Conservation (phyloP, 352 stramenopile genomes). For the Globisporangium orthogonon region DNA sequence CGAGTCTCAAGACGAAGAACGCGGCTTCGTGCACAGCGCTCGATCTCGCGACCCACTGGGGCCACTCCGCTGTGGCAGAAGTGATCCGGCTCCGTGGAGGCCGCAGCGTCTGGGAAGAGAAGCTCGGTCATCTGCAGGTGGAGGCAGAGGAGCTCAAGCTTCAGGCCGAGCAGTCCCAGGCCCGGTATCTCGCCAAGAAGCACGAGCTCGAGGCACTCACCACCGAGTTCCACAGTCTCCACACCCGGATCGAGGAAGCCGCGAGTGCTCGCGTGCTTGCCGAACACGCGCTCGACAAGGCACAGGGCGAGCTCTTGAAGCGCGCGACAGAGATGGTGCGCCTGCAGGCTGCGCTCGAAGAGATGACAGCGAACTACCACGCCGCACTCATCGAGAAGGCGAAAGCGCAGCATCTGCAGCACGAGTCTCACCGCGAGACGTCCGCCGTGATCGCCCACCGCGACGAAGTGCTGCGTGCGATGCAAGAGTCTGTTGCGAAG, state of each 20-base stretch:
- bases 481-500: conserved; percentile 39
- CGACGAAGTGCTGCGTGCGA: conserved; percentile 36
- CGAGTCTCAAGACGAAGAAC: conserved; percentile 71
- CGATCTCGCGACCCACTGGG: conserved; percentile 70
- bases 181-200: conserved; percentile 21
- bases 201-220: conserved; percentile 15
- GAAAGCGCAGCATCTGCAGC: conserved; percentile 20
- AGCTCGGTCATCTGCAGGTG: conserved; percentile 57
- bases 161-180: conserved; percentile 21
- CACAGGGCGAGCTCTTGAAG: conserved; percentile 1
- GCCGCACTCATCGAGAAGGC: conserved; percentile 22
- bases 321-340: conserved; percentile 9
- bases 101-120: conserved; percentile 70
- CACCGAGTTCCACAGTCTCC: conserved; percentile 27
- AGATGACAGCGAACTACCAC: conserved; percentile 18
- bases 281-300: conserved; percentile 5
- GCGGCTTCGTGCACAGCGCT: conserved; percentile 57
- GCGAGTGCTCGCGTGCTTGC: conserved; percentile 23
- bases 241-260: conserved; percentile 40
- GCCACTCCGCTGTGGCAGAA: conserved; percentile 60
- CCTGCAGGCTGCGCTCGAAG: conserved; percentile 7
- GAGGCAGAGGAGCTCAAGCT: conserved; percentile 50
- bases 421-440: conserved; percentile 21
- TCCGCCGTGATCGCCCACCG: conserved; percentile 31
- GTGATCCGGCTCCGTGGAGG: conserved; percentile 59